Evolutionary conservation across 1,284 basidiomycete species (phyloP).

Genomic region (Ustilago cynodontis): DNA sequence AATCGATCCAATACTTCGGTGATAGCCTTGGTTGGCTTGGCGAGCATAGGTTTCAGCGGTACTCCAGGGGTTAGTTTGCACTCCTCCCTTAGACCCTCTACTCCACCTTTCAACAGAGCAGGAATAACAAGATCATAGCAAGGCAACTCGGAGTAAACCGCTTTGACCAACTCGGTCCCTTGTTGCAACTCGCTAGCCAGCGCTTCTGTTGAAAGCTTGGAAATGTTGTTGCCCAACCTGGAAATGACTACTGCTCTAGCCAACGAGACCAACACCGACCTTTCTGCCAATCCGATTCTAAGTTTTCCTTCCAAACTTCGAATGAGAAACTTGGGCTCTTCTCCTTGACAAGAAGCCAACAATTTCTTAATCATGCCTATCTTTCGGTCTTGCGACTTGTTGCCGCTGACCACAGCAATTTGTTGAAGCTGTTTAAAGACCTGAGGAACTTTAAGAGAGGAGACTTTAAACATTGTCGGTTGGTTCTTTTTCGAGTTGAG

Average conservation of each 20-base stretch:
- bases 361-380: conserved; percentile 95
- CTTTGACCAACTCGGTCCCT: conserved; percentile 83
- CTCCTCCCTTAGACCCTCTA: conserved; percentile 78
- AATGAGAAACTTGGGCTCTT: conserved; percentile 94
- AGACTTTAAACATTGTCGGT: conserved; percentile 93
- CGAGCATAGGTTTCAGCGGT: conserved; percentile 98
- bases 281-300: conserved; percentile 95
- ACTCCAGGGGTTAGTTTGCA: conserved; percentile 94
- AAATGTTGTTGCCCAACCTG: conserved; percentile 73
- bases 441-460: conserved; percentile 85
- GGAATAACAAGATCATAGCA: conserved; percentile 95
- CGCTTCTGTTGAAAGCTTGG: conserved; percentile 76
- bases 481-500: conserved; percentile 93
- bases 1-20: conserved; percentile 98
- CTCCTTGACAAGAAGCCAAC: conserved; percentile 87
- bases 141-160: conserved; percentile 95
- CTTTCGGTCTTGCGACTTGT: conserved; percentile 77
- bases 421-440: conserved; percentile 73
- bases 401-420: conserved; percentile 79
- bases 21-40: conserved; percentile 99
- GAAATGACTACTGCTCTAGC: conserved; percentile 62
- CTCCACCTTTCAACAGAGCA: conserved; percentile 83
- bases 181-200: conserved; percentile 82
- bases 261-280: conserved; percentile 75
- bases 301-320: conserved; percentile 96